phyloP scores from a whole-genome alignment of 768 basidiomycete species.

The Daedaleopsis nitida region DNA sequence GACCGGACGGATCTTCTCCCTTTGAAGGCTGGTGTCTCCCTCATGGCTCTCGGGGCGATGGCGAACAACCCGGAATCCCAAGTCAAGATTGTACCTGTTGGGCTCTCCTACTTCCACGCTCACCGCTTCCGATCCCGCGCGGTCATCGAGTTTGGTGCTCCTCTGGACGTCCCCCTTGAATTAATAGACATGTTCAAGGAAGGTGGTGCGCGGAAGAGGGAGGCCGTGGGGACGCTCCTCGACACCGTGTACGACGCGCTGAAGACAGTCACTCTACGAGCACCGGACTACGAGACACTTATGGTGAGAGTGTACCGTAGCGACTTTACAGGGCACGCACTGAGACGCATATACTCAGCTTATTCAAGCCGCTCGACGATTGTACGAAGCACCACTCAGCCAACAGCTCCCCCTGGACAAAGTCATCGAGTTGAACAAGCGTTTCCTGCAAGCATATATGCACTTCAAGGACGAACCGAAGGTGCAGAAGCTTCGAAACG shows the following conservation, averaged over 20 bases:
- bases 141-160: constrained; percentile 94
- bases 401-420: no score
- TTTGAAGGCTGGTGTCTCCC: constrained; percentile 94
- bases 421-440: no score
- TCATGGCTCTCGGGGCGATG: constrained; percentile 99
- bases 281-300: constrained; percentile 96
- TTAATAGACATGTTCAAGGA: constrained; percentile 88
- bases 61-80: constrained; percentile 81
- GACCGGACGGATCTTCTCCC: constrained; percentile 96
- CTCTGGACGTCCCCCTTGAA: constrained; percentile 84
- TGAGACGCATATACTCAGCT: no score
- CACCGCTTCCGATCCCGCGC: constrained; percentile 91
- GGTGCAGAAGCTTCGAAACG: no score
- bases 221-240: constrained; percentile 86
- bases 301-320: constrained; percentile 64
- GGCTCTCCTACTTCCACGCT: constrained; percentile 39
- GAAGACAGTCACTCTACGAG: constrained; percentile 94
- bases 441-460: no score
- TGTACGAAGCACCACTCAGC: no score
- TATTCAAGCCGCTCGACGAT: no score
- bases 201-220: constrained; percentile 85
- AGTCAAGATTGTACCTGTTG: constrained; percentile 84
- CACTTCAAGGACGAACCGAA: no score
- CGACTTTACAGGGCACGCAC: no score
- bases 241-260: constrained; percentile 90